Evolutionary conservation across 495 filamentous ascomycete genomes (phyloP).

Genomic region (Talaromyces stipitatus): DNA sequence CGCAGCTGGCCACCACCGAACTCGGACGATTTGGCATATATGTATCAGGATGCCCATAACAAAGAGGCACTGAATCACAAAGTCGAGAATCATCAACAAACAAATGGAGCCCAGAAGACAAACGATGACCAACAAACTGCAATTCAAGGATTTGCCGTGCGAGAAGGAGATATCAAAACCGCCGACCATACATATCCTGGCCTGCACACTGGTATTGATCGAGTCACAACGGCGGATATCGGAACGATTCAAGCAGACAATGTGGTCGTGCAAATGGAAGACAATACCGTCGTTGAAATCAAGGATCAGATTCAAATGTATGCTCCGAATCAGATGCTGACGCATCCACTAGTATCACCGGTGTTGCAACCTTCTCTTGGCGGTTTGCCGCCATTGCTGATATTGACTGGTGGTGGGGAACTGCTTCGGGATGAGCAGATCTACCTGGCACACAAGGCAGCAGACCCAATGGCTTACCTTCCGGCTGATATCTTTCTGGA

Average conservation of each 20-base stretch:
- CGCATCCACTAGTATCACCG: constrained; percentile 85
- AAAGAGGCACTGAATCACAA: constrained; percentile 23
- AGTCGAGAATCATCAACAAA: constrained; percentile 12
- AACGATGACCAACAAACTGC: constrained; percentile 22
- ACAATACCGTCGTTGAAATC: constrained; percentile 60
- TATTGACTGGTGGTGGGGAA: constrained; percentile 82
- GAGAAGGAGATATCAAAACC: constrained; percentile 15
- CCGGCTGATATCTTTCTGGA: constrained; percentile 58
- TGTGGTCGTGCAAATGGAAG: constrained; percentile 55
- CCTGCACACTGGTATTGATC: constrained; percentile 19
- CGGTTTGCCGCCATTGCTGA: constrained; percentile 77
- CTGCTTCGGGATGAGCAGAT: constrained; percentile 89
- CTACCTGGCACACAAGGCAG: constrained; percentile 89
- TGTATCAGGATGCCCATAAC: constrained; percentile 25
- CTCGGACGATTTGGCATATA: constrained; percentile 53
- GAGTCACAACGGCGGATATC: constrained; percentile 14
- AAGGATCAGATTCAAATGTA: constrained; percentile 97
- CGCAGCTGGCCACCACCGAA: constrained; percentile 87
- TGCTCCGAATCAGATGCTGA: constrained; percentile 75
- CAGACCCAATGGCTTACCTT: constrained; percentile 66
- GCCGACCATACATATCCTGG: constrained; percentile 27
- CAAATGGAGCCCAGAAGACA: constrained; percentile 12
- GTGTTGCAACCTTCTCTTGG: constrained; percentile 78
- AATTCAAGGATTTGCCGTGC: constrained; percentile 32
- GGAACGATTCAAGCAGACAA: constrained; percentile 26